Evolutionary conservation across 2,329 filamentous ascomycete genomes (phyloP).

Genomic region (Sclerotinia sclerotiorum): DNA sequence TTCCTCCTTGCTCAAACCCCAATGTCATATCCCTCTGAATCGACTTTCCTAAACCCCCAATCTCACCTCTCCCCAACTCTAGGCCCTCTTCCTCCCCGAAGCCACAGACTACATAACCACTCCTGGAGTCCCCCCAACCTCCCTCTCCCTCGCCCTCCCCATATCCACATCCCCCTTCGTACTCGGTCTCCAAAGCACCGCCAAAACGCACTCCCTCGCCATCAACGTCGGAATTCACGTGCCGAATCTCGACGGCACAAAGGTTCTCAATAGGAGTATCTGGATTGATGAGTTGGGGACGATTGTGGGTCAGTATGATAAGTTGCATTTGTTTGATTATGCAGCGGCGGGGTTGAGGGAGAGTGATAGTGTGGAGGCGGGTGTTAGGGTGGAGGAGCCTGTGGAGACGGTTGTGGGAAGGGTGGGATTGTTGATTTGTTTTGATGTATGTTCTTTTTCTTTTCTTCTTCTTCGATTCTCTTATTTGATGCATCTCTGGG

Average conservation of each 20-base stretch:
- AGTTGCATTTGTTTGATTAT: constrained; percentile 86
- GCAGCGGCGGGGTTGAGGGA: constrained; percentile 56
- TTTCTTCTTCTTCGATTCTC: too few relatives aligned
- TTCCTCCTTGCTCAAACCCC: constrained; percentile 1
- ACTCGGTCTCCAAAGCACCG: constrained; percentile 67
- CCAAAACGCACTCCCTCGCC: constrained; percentile 60
- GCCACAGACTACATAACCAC: constrained; percentile 68
- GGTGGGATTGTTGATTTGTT: constrained; percentile 82
- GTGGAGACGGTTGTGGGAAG: constrained; percentile 73
- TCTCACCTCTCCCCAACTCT: neutral
- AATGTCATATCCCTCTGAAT: neutral
- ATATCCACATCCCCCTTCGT: constrained; percentile 71
- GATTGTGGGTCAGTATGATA: constrained; percentile 70
- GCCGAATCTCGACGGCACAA: constrained; percentile 48
- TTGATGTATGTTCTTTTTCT: constrained; percentile 58
- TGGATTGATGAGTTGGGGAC: constrained; percentile 64
- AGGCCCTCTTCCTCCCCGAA: constrained; percentile 89
- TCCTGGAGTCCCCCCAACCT: constrained; percentile 57
- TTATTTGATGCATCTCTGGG: neutral
- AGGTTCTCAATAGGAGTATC: constrained; percentile 62
- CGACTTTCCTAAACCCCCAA: neutral
- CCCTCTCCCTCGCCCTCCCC: constrained; percentile 68
- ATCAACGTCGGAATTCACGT: constrained; percentile 91
- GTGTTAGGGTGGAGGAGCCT: constrained; percentile 62
- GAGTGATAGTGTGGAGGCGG: constrained; percentile 66